Percentiles rank a stretch among this genome's conserved stretches.
Conservation (phyloP, 179 eudicot genomes). For the Sideroxylon spinosum region DNA sequence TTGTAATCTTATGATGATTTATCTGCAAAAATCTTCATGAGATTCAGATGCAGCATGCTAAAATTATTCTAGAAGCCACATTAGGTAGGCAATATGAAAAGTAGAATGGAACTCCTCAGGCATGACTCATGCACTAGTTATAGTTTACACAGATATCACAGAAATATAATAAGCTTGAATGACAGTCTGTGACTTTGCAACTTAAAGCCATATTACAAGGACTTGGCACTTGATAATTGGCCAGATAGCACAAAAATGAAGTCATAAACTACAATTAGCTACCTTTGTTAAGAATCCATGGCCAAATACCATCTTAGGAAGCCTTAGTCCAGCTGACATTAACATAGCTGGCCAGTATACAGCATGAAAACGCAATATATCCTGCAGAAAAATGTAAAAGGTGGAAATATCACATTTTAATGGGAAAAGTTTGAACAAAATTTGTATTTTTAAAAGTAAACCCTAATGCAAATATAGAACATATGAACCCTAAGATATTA, state of each 20-base stretch:
- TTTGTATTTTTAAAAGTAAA: too few relatives aligned
- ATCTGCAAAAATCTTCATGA: background rate
- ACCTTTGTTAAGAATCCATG: constrained; percentile 99
- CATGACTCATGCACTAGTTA: background rate
- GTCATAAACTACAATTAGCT: constrained; percentile 9
- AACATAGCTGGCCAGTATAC: constrained; percentile 99
- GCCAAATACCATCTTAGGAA: constrained; percentile 91
- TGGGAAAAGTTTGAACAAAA: background rate
- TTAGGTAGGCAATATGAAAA: background rate
- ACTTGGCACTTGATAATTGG: background rate
- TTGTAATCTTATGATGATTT: background rate
- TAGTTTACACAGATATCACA: background rate
- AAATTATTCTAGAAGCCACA: background rate
- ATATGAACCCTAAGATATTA: background rate
- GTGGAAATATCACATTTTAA: background rate
- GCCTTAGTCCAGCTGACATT: constrained; percentile 86
- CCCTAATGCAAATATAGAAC: background rate
- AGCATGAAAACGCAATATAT: constrained; percentile 96
- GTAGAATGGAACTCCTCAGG: background rate
- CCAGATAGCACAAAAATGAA: background rate
- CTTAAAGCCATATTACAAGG: constrained; percentile 2
- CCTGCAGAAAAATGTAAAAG: constrained; percentile 47
- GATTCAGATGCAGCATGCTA: background rate
- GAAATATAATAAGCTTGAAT: background rate
- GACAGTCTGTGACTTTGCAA: background rate